Evolutionary conservation across 495 filamentous ascomycete genomes (phyloP).

Genomic region (Penicillium angulare): DNA sequence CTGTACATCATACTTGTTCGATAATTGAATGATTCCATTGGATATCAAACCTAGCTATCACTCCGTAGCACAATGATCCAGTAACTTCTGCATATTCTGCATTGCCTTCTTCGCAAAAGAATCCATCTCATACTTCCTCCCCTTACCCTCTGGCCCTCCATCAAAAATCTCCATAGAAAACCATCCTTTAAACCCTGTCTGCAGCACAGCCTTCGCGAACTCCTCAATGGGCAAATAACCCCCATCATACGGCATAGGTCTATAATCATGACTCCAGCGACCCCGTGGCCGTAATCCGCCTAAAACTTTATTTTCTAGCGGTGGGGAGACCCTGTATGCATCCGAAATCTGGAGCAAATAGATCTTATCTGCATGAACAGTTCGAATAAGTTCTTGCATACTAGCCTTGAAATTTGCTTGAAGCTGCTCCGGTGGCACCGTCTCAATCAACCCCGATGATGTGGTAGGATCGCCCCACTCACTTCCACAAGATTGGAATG

Average conservation of each 20-base stretch:
- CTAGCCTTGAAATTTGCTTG: slow-evolving; percentile 49
- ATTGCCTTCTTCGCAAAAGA: slow-evolving; percentile 60
- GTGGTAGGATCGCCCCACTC: slow-evolving; percentile 79
- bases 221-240: slow-evolving; percentile 71
- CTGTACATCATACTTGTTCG: background rate
- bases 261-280: slow-evolving; percentile 69
- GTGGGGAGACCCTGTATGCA: slow-evolving; percentile 61
- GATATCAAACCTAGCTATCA: background rate
- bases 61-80: slow-evolving; percentile 43
- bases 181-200: slow-evolving; percentile 70
- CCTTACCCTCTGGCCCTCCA: slow-evolving; percentile 55
- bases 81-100: slow-evolving; percentile 52
- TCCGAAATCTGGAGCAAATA: slow-evolving; percentile 76
- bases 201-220: slow-evolving; percentile 63
- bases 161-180: slow-evolving; percentile 80
- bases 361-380: slow-evolving; percentile 68
- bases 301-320: slow-evolving; percentile 45
- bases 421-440: slow-evolving; percentile 39
- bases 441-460: slow-evolving; percentile 55
- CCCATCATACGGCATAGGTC: slow-evolving; percentile 68
- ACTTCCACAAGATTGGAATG: slow-evolving; percentile 73
- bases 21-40: background rate
- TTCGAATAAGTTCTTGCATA: slow-evolving; percentile 51
- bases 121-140: slow-evolving; percentile 57
- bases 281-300: slow-evolving; percentile 56